A percentile compares a stretch with the other conserved stretches of the same genome.
Evolutionary conservation across 1,139 yeast species (phyloP).

Genomic region (Protomyces lactucae-debilis): DNA sequence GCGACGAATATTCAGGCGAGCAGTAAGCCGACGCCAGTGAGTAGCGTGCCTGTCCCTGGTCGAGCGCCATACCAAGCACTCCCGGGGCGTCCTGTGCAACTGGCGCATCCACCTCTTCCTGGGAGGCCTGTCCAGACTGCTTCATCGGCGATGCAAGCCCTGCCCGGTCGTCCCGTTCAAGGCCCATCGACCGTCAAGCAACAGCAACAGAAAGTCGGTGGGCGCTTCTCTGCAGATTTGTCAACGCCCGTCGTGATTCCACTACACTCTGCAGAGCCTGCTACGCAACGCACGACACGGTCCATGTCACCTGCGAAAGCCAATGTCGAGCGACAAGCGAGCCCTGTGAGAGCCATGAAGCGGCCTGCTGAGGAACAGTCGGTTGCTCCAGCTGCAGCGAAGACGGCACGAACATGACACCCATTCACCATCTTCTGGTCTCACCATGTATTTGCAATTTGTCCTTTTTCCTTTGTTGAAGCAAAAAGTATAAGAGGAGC

Average conservation of each 20-base stretch:
- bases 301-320: background rate
- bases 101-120: background rate
- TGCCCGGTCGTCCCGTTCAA: background rate
- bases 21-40: background rate
- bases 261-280: too few species aligned
- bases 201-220: background rate
- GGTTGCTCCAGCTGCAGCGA: background rate
- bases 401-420: background rate
- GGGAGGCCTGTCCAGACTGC: background rate
- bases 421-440: too few species aligned
- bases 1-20: background rate
- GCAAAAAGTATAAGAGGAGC: too few species aligned
- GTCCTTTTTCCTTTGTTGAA: too few species aligned
- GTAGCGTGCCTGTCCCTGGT: background rate
- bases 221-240: background rate
- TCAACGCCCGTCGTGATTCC: background rate
- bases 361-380: background rate
- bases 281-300: too few species aligned
- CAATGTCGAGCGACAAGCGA: background rate
- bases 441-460: too few species aligned
- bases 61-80: background rate
- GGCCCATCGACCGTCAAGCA: background rate
- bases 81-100: background rate
- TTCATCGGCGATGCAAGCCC: background rate
- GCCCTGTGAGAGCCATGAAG: background rate